A percentile compares a stretch with the other conserved stretches of the same genome.
Conservation (phyloP, 2,329 filamentous ascomycete species). For the Aspergillus chevalieri region DNA sequence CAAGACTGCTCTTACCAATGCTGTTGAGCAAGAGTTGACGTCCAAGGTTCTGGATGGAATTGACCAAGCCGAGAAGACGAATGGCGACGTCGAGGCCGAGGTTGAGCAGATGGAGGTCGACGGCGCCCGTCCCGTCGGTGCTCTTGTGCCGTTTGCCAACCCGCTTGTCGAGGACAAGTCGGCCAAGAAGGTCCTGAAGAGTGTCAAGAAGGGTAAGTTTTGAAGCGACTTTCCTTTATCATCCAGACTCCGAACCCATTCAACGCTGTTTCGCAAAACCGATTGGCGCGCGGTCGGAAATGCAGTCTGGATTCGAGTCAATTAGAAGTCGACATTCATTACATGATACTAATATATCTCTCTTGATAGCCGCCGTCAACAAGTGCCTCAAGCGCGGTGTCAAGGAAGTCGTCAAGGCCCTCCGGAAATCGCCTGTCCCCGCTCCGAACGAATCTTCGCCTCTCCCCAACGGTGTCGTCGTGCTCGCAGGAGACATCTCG, state of each 20-base stretch:
- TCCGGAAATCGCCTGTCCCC: slow-evolving; percentile 78
- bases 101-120: slow-evolving; percentile 19
- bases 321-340: not conserved
- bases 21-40: slow-evolving; percentile 35
- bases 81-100: slow-evolving; percentile 21
- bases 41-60: slow-evolving; percentile 31
- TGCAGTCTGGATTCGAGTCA: not conserved
- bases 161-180: slow-evolving; percentile 47
- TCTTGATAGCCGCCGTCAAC: slow-evolving; percentile 72
- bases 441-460: slow-evolving; percentile 57
- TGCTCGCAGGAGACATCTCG: slow-evolving; percentile 95
- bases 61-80: slow-evolving; percentile 23
- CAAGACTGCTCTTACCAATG: slow-evolving; percentile 32
- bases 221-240: not conserved
- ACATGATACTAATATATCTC: slow-evolving; percentile 1
- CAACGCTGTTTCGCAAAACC: too few relatives aligned
- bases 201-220: slow-evolving; percentile 45
- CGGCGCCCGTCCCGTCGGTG: slow-evolving; percentile 33
- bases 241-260: not conserved
- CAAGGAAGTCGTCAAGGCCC: slow-evolving; percentile 97
- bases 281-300: not conserved
- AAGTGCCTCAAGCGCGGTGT: slow-evolving; percentile 96
- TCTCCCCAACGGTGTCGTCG: slow-evolving; percentile 66
- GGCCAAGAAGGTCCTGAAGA: slow-evolving; percentile 47
- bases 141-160: slow-evolving; percentile 46